These are phyloP conservation scores for Cyberlindnera maritima DNA, from an alignment of 805 yeast genomes.

Conservation along the genomic window DNA sequence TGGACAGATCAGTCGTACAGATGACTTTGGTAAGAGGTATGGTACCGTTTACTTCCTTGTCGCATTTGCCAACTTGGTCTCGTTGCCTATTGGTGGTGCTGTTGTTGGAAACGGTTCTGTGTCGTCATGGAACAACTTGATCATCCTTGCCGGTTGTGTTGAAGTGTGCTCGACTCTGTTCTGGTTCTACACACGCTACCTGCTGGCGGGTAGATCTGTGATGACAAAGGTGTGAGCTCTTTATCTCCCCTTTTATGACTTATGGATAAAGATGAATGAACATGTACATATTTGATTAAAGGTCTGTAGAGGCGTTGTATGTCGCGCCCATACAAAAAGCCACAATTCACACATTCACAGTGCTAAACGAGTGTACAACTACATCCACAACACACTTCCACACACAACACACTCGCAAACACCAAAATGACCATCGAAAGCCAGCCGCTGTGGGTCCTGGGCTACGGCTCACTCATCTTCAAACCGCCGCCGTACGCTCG, in stretches of 20 bases:
- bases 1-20: slow-evolving; percentile 60
- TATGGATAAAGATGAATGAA: no score
- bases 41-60: slow-evolving; percentile 57
- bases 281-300: no score
- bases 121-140: slow-evolving; percentile 38
- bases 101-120: slow-evolving; percentile 36
- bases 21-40: slow-evolving; percentile 64
- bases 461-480: slow-evolving; percentile 86
- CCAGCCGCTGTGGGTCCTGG: slow-evolving; percentile 71
- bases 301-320: no score
- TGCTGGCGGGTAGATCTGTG: slow-evolving; percentile 12
- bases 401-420: background rate
- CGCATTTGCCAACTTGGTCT: slow-evolving; percentile 47
- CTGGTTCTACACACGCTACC: slow-evolving; percentile 18
- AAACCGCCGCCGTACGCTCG: slow-evolving; percentile 81
- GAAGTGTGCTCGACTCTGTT: slow-evolving; percentile 10
- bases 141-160: slow-evolving; percentile 33
- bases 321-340: background rate
- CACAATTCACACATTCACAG: no score
- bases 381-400: background rate
- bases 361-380: no score
- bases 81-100: slow-evolving; percentile 50
- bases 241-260: no score
- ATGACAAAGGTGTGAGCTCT: background rate
- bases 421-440: slow-evolving; percentile 16